These are phyloP conservation scores for Phytophthora pini DNA, from an alignment of 352 stramenopile species.

Conservation along the genomic window DNA sequence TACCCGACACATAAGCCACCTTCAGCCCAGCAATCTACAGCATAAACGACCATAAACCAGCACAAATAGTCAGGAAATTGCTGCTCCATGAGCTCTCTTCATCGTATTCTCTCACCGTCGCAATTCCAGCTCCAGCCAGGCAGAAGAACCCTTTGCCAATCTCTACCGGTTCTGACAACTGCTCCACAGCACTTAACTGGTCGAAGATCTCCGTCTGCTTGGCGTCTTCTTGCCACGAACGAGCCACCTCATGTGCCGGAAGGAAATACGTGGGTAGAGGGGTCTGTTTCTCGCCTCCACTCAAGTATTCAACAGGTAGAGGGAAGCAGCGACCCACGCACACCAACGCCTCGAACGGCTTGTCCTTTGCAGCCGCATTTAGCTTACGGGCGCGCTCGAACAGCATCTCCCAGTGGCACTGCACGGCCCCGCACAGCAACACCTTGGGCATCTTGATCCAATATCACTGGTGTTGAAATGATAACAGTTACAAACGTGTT, in stretches of 20 bases:
- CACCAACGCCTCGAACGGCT: constrained; percentile 68
- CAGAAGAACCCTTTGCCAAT: constrained; percentile 59
- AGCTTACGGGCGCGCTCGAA: constrained; percentile 79
- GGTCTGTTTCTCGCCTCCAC: constrained; percentile 36
- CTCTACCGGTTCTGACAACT: constrained; percentile 34
- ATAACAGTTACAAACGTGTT: not conserved
- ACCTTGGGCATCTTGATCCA: constrained; percentile 69
- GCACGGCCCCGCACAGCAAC: constrained; percentile 73
- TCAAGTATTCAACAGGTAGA: constrained; percentile 56
- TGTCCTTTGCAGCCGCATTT: constrained; percentile 57
- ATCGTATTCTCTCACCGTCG: constrained; percentile 32
- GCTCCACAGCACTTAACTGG: constrained; percentile 34
- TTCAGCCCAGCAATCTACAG: constrained; percentile 50
- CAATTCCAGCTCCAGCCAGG: constrained; percentile 52
- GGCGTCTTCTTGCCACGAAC: constrained; percentile 35
- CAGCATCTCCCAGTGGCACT: constrained; percentile 65
- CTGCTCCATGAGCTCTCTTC: not conserved
- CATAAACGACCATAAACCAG: not conserved
- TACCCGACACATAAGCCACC: constrained; percentile 48
- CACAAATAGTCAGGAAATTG: constrained; percentile 3
- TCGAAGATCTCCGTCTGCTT: constrained; percentile 47
- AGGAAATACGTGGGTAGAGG: constrained; percentile 75
- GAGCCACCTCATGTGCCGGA: constrained; percentile 37
- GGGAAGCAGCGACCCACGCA: constrained; percentile 66
- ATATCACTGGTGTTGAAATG: not conserved